phyloP scores from a whole-genome alignment of 352 stramenopile species.

The Phytophthora rubi region DNA sequence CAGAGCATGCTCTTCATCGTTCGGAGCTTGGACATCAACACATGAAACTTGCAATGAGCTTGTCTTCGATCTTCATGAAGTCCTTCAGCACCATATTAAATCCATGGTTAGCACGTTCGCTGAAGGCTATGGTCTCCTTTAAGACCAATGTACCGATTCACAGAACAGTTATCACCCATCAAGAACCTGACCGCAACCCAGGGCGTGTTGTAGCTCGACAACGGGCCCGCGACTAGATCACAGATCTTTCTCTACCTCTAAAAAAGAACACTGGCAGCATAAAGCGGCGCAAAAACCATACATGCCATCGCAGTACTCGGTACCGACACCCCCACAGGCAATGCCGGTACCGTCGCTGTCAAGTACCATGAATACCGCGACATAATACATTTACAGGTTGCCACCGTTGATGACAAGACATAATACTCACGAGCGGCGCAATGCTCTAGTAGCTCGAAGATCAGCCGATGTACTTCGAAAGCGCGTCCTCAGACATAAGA shows the following conservation, averaged over 20 bases:
- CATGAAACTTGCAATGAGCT: constrained; percentile 12
- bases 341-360: too few relatives aligned
- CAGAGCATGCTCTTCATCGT: constrained; percentile 12
- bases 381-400: too few relatives aligned
- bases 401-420: too few relatives aligned
- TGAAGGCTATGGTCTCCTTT: constrained; percentile 11
- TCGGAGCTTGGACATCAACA: constrained; percentile 7
- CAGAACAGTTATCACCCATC: constrained; percentile 25
- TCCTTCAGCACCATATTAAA: constrained; percentile 23
- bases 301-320: too few relatives aligned
- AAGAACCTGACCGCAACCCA: constrained; percentile 21
- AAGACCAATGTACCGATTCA: constrained; percentile 22
- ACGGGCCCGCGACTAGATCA: constrained; percentile 20
- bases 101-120: constrained; percentile 21
- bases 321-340: too few relatives aligned
- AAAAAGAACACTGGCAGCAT: not conserved
- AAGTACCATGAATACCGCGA: too few relatives aligned
- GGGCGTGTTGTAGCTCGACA: constrained; percentile 11
- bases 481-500: not conserved
- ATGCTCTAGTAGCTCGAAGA: too few relatives aligned
- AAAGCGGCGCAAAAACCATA: too few relatives aligned
- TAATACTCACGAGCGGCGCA: too few relatives aligned
- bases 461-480: too few relatives aligned
- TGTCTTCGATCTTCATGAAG: constrained; percentile 10
- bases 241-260: constrained; percentile 18